These are phyloP conservation scores for Termitomyces sp. DNA, from an alignment of 1,284 basidiomycete genomes.

Conservation along the genomic window DNA sequence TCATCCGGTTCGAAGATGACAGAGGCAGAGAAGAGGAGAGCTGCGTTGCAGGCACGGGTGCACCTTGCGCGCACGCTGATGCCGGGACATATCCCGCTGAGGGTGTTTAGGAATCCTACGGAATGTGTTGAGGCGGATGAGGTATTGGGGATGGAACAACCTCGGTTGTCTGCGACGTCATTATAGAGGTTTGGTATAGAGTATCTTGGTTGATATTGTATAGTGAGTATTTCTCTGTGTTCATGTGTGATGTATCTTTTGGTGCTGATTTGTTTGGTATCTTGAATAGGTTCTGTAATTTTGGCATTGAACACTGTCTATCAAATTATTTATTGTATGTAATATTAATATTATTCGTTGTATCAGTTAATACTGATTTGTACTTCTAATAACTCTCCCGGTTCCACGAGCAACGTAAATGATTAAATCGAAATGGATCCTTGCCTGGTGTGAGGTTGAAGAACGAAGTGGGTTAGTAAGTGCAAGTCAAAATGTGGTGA, in stretches of 20 bases:
- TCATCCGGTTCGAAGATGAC: constrained; percentile 27
- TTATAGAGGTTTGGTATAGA: neutral
- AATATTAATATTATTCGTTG: neutral
- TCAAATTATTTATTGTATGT: neutral
- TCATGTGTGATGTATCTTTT: neutral
- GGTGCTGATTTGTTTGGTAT: neutral
- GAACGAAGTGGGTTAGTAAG: no score
- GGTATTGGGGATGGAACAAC: constrained; percentile 26
- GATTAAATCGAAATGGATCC: no score
- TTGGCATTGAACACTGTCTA: neutral
- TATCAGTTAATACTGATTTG: neutral
- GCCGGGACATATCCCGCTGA: constrained; percentile 49
- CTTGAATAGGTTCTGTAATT: neutral
- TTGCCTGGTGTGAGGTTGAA: no score
- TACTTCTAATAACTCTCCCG: constrained; percentile 8
- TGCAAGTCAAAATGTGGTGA: no score
- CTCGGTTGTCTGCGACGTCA: neutral
- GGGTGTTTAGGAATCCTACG: constrained; percentile 59
- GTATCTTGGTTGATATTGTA: neutral
- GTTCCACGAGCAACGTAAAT: no score
- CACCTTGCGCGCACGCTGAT: constrained; percentile 53
- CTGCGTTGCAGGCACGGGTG: constrained; percentile 56
- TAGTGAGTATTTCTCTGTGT: neutral
- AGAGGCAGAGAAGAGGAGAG: constrained; percentile 49
- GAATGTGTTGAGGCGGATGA: constrained; percentile 60